Evolutionary conservation across 257 asterid genomes (phyloP).

Genomic region (Nyctanthes arbortristis): DNA sequence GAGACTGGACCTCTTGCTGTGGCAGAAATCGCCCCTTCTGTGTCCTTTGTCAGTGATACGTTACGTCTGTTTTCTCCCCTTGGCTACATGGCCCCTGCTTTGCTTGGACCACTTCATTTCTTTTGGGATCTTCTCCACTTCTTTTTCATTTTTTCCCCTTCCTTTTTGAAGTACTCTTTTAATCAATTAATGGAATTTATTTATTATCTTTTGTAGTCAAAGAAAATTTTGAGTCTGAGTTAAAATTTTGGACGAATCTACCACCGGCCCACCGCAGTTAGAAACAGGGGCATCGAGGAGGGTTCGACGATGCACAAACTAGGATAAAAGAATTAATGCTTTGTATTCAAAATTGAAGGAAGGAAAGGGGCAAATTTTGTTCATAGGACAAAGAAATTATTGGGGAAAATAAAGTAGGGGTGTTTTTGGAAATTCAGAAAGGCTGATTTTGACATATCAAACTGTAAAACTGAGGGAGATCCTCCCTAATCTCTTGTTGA

Average conservation of each 20-base stretch:
- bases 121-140: background rate
- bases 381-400: background rate
- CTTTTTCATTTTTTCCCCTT: no score
- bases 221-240: no score
- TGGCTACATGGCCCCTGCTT: background rate
- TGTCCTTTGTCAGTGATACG: conserved; percentile 75
- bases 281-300: no score
- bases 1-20: conserved; percentile 57
- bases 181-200: no score
- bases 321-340: no score
- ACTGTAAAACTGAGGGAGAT: conserved; percentile 62
- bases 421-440: conserved; percentile 26
- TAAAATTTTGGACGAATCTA: no score
- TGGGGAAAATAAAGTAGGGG: conserved; percentile 17
- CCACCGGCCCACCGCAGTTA: no score
- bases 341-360: no score
- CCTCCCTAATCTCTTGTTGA: conserved; percentile 10
- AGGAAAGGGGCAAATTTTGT: no score
- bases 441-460: conserved; percentile 47
- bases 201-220: no score
- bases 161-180: no score
- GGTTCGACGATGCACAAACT: no score
- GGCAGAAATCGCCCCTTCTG: conserved; percentile 13
- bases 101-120: background rate
- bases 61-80: conserved; percentile 63